Percentiles rank a stretch among this genome's conserved stretches.
Conservation (phyloP, 306 rosid species). For the Ormosia semicastrata region DNA sequence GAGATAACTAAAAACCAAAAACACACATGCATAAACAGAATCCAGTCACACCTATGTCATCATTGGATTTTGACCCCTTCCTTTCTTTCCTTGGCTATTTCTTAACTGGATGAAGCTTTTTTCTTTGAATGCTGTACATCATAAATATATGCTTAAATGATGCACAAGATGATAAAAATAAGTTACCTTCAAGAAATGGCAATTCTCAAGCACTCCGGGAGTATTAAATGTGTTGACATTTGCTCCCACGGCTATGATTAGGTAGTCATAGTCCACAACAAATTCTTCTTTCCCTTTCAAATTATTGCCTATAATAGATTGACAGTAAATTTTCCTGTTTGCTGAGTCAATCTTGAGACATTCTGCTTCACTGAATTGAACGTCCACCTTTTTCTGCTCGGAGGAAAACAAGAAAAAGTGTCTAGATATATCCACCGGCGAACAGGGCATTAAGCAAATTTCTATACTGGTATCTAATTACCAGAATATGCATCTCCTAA, state of each 20-base stretch:
- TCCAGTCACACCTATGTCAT: not conserved
- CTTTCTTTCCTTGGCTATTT: not conserved
- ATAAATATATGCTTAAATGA: constrained; percentile 2
- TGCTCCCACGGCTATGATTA: constrained; percentile 82
- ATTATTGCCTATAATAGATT: constrained; percentile 52
- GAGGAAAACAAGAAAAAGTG: constrained; percentile 15
- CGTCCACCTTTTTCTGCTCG: constrained; percentile 62
- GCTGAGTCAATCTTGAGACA: constrained; percentile 85
- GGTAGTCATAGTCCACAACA: constrained; percentile 82
- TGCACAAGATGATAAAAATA: not conserved
- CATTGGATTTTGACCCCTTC: not conserved
- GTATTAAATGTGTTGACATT: constrained; percentile 96
- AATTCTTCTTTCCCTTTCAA: constrained; percentile 67
- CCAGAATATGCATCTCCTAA: not conserved
- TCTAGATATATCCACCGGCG: constrained; percentile 2
- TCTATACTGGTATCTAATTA: not conserved
- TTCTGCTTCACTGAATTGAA: constrained; percentile 75
- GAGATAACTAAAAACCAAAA: constrained; percentile 15
- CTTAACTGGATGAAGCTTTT: not conserved
- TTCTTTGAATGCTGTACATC: not conserved
- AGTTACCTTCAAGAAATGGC: constrained; percentile 93
- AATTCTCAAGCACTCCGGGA: constrained; percentile 91
- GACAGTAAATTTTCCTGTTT: constrained; percentile 80
- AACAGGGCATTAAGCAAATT: not conserved
- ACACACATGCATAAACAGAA: constrained; percentile 1